Base-by-base conservation (phyloP, 768 basidiomycete genomes). In the Amanita jacksonii region DNA sequence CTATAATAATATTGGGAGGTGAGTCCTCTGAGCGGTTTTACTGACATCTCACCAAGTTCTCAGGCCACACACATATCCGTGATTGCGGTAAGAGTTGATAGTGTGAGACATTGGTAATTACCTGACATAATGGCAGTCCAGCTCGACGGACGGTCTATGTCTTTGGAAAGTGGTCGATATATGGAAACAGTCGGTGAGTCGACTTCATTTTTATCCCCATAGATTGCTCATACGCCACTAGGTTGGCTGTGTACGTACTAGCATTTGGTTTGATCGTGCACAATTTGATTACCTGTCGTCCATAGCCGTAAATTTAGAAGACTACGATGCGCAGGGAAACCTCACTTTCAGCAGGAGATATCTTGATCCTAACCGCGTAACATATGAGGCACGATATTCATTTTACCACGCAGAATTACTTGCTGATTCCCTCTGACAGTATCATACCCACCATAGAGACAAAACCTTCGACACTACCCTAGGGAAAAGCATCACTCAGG, bases 111-210 rank as follows among this genome's bases (percentile, higher is more conserved):
- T 24, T 34, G 27, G 41, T 18, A 41, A 32, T 8, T 19, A 19
- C 43, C 35, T 20, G 20, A 42, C 15, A 15, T 20, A 5, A 23
- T n/a, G 38, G 16, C 38, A 78, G 76, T 73, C 18, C 79, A 80
- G 58, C 64, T 78, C 16, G 89, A 91, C 58, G 74, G 71, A 3
- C 71, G 81, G 13, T 80, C 81, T 0, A 87, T 91, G 68, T 69
- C 81, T 2, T 57, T 92, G 48, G 85, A 89, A 54, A 83, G 86
- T 51, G 85, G 92, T n/a, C 69, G 88, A 18, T 94, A 93, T 57
- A 85, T 94, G 82, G 92, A 96, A 63, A 96, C 91, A 8, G 67
- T 93, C 43, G 89, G 87, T 83, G 36, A 8, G 73, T 28, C 27
- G 6, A 8, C 15, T 34, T 20, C n/a, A 22, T 19, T 3, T 15